A percentile compares a stretch with the other conserved stretches of the same genome.
These are phyloP conservation scores for Leccinum subatratum DNA, from an alignment of 1,284 basidiomycete species.

Conservation along the genomic window DNA sequence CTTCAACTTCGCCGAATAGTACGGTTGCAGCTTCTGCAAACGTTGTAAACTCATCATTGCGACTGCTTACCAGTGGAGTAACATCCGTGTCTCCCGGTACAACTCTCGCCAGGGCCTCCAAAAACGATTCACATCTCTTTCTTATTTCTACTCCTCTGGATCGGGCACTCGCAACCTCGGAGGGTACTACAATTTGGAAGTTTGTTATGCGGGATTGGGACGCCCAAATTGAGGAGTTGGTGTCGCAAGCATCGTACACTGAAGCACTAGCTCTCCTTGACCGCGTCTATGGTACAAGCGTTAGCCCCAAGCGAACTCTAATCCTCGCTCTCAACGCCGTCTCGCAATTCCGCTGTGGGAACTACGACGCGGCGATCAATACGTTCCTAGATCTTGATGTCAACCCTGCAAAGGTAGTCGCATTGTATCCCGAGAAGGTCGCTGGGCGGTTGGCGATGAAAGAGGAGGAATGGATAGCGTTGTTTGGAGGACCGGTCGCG, in stretches of 20 bases:
- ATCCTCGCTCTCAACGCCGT: constrained; percentile 74
- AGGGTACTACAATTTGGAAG: constrained; percentile 78
- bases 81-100: constrained; percentile 48
- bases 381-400: constrained; percentile 84
- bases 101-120: constrained; percentile 7
- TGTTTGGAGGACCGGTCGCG: constrained; percentile 74
- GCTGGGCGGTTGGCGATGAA: constrained; percentile 75
- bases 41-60: constrained; percentile 41
- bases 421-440: constrained; percentile 79
- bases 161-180: constrained; percentile 50
- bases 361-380: constrained; percentile 78
- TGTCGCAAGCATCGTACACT: constrained; percentile 65
- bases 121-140: constrained; percentile 47
- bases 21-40: constrained; percentile 23
- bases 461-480: constrained; percentile 70
- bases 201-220: constrained; percentile 71
- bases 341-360: constrained; percentile 63
- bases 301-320: constrained; percentile 53
- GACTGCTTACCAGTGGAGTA: constrained; percentile 41
- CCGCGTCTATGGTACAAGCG: constrained; percentile 26
- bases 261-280: constrained; percentile 82
- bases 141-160: constrained; percentile 74
- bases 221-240: constrained; percentile 82
- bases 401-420: constrained; percentile 91
- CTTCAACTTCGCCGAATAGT: constrained; percentile 26